These are phyloP conservation scores for Phytophthora ohioensis DNA, from an alignment of 352 stramenopile genomes.

Conservation along the genomic window DNA sequence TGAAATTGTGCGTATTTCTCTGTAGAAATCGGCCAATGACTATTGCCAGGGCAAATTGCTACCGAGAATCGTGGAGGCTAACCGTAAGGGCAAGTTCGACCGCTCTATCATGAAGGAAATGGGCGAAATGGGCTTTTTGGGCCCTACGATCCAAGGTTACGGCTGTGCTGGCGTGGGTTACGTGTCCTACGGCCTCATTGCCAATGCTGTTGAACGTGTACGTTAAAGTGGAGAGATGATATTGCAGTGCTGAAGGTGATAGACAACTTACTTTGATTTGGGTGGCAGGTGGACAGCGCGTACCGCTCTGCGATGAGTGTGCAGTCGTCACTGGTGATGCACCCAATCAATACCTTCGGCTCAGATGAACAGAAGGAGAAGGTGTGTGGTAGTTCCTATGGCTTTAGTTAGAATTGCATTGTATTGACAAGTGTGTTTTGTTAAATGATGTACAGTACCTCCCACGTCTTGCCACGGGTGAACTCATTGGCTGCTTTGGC, in stretches of 20 bases:
- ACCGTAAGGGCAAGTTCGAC: slow-evolving; percentile 96
- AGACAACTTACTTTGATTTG: neutral
- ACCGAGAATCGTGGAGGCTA: slow-evolving; percentile 94
- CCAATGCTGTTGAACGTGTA: slow-evolving; percentile 94
- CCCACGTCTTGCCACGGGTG: slow-evolving; percentile 93
- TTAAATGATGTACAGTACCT: slow-evolving; percentile 82
- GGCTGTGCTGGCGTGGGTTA: slow-evolving; percentile 95
- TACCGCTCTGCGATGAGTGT: slow-evolving; percentile 98
- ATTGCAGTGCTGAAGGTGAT: neutral
- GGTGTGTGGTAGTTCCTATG: slow-evolving; percentile 29
- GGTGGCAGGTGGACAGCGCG: slow-evolving; percentile 91
- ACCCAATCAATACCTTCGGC: slow-evolving; percentile 98
- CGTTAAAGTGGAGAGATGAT: neutral
- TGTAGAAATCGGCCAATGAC: slow-evolving; percentile 89
- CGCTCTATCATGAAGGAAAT: slow-evolving; percentile 95
- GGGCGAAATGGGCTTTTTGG: slow-evolving; percentile 95
- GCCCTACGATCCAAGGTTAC: slow-evolving; percentile 95
- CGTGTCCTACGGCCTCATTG: slow-evolving; percentile 97
- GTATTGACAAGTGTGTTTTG: slow-evolving; percentile 1
- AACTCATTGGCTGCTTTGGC: slow-evolving; percentile 98
- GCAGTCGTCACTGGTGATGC: slow-evolving; percentile 98
- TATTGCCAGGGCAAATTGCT: slow-evolving; percentile 96
- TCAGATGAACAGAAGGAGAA: slow-evolving; percentile 97
- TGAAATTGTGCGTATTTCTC: slow-evolving; percentile 5
- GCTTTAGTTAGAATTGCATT: neutral